Evolutionary conservation across 1,139 yeast species (phyloP).

Genomic region (Sugiyamaella pinicola): DNA sequence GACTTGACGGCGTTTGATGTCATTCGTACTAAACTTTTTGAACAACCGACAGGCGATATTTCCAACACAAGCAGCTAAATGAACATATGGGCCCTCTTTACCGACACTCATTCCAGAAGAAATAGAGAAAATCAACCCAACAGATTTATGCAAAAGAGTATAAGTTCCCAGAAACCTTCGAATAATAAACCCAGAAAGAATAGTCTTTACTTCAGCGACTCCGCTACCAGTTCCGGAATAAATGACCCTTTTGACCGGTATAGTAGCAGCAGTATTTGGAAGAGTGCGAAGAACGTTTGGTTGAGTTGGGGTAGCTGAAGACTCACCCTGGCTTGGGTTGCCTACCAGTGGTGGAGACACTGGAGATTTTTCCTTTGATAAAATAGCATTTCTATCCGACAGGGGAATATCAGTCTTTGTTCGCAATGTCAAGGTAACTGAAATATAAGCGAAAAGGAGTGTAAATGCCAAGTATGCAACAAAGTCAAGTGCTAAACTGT

Average conservation of each 20-base stretch:
- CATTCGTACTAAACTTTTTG: constrained; percentile 53
- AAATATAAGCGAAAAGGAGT: constrained; percentile 48
- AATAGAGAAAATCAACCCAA: constrained; percentile 58
- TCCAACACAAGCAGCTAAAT: constrained; percentile 68
- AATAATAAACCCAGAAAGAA: constrained; percentile 39
- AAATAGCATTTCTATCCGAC: constrained; percentile 22
- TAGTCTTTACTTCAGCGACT: constrained; percentile 58
- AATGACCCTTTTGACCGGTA: constrained; percentile 6
- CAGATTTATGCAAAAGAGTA: constrained; percentile 55
- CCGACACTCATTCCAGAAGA: constrained; percentile 70
- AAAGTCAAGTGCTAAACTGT: constrained; percentile 40
- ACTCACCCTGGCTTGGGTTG: background rate
- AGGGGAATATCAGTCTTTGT: constrained; percentile 49
- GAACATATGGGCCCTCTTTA: constrained; percentile 75
- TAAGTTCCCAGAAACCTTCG: constrained; percentile 58
- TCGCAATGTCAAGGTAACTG: constrained; percentile 53
- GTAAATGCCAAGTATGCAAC: constrained; percentile 49
- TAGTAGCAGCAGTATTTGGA: background rate
- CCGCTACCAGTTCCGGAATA: constrained; percentile 67
- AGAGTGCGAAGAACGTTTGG: background rate
- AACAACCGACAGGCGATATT: constrained; percentile 58
- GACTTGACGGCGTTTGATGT: constrained; percentile 58
- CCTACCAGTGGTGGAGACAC: constrained; percentile 3
- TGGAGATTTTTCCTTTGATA: constrained; percentile 10
- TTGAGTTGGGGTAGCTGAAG: background rate